A percentile compares a stretch with the other conserved stretches of the same genome.
These are phyloP conservation scores for Termitomyces sp. DNA, from an alignment of 768 basidiomycete genomes.

Conservation along the genomic window DNA sequence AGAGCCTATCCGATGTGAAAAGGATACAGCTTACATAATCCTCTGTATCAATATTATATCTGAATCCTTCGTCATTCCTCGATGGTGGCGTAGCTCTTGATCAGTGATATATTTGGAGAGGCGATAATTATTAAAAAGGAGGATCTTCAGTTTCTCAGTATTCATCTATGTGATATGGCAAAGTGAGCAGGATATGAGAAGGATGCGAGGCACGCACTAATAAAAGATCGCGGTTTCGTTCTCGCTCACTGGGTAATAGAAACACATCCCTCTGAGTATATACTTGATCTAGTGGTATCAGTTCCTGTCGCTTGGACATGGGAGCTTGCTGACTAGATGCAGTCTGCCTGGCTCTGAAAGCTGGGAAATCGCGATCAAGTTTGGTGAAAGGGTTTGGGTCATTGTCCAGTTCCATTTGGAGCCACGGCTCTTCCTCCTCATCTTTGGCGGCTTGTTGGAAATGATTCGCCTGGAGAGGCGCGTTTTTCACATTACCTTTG, in stretches of 20 bases:
- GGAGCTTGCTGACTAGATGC: not conserved
- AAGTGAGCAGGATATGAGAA: not conserved
- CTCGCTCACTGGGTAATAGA: not conserved
- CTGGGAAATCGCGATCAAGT: conserved; percentile 20
- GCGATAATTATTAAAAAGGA: conserved; percentile 25
- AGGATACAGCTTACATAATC: conserved; percentile 25
- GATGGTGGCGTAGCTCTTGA: conserved; percentile 12
- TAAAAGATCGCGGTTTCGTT: conserved; percentile 21
- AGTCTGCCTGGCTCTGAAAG: not conserved
- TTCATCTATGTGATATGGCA: conserved; percentile 21
- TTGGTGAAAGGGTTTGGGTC: conserved; percentile 21
- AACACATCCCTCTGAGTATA: not conserved
- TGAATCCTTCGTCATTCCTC: conserved; percentile 15
- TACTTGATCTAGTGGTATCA: not conserved
- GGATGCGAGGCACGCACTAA: conserved; percentile 13
- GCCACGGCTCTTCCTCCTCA: conserved; percentile 19
- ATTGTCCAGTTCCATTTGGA: conserved; percentile 11
- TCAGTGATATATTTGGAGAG: conserved; percentile 16
- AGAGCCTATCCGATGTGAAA: not conserved
- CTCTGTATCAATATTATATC: conserved; percentile 38
- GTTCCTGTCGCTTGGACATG: not conserved
- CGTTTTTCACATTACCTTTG: conserved; percentile 17
- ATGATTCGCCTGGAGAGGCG: not conserved
- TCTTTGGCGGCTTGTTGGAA: not conserved
- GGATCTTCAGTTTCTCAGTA: conserved; percentile 18